A percentile compares a stretch with the other conserved stretches of the same genome.
Evolutionary conservation across 1,284 basidiomycete species (phyloP).

Genomic region (Mycena sp.): DNA sequence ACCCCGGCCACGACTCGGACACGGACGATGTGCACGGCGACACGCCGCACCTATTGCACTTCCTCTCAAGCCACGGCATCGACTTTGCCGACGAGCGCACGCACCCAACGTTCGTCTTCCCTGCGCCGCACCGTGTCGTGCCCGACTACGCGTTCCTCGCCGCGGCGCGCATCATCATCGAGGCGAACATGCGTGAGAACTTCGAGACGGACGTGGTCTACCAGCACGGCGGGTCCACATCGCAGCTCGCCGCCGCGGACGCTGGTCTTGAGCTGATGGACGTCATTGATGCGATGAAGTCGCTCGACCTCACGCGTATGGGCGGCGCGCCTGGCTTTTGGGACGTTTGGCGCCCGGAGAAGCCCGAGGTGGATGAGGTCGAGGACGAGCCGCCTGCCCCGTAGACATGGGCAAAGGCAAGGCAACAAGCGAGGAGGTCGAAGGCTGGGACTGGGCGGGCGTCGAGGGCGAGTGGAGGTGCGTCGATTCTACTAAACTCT

Average conservation of each 20-base stretch:
- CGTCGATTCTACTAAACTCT: slow-evolving; percentile 22
- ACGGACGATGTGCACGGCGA: slow-evolving; percentile 35
- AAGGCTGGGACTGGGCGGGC: slow-evolving; percentile 70
- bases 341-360: slow-evolving; percentile 36
- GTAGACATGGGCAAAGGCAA: slow-evolving; percentile 31
- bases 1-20: slow-evolving; percentile 33
- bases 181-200: slow-evolving; percentile 47
- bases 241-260: slow-evolving; percentile 17
- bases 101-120: slow-evolving; percentile 34
- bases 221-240: not conserved
- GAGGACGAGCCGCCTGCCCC: slow-evolving; percentile 15
- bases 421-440: slow-evolving; percentile 34
- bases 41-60: slow-evolving; percentile 20
- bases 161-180: slow-evolving; percentile 49
- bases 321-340: slow-evolving; percentile 58
- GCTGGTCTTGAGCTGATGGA: slow-evolving; percentile 18
- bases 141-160: slow-evolving; percentile 53
- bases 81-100: slow-evolving; percentile 26
- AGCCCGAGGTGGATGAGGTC: slow-evolving; percentile 13
- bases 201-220: slow-evolving; percentile 5
- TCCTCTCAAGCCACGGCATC: slow-evolving; percentile 25
- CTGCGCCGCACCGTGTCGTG: slow-evolving; percentile 44
- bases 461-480: slow-evolving; percentile 63
- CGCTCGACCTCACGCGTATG: slow-evolving; percentile 55
- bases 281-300: slow-evolving; percentile 48